These are phyloP conservation scores for Termitomyces sp. DNA, from an alignment of 768 basidiomycete genomes.

Conservation along the genomic window DNA sequence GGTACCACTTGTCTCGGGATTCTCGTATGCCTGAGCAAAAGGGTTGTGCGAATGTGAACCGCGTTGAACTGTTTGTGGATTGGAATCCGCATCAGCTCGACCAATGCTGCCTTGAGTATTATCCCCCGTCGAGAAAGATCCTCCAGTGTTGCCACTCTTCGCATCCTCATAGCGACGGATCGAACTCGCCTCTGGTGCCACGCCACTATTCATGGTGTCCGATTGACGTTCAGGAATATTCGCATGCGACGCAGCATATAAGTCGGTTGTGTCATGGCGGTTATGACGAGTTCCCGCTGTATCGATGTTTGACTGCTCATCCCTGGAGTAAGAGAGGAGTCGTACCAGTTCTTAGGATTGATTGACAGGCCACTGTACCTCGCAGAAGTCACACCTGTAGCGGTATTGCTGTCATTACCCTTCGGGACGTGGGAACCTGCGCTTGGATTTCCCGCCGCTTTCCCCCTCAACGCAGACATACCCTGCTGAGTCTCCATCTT, in stretches of 20 bases:
- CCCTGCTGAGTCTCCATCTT: slow-evolving; percentile 36
- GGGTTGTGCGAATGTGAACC: background rate
- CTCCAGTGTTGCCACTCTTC: background rate
- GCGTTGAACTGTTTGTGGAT: background rate
- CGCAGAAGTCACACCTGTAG: background rate
- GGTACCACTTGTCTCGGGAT: too few relatives aligned
- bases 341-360: rapidly evolving
- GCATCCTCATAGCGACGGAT: background rate
- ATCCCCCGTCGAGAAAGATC: background rate
- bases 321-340: background rate
- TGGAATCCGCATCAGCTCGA: background rate
- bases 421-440: background rate
- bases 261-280: background rate
- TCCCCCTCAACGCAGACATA: slow-evolving; percentile 22
- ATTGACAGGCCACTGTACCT: background rate
- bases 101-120: background rate
- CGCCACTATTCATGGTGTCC: background rate
- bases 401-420: background rate
- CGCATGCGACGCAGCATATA: background rate
- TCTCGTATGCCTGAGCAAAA: background rate
- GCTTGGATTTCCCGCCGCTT: background rate
- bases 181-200: too few relatives aligned
- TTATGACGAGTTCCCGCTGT: background rate
- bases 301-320: background rate
- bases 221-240: background rate